Evolutionary conservation across 78 protist species (phyloP).

Genomic region (Dictyostelium citrinum): DNA sequence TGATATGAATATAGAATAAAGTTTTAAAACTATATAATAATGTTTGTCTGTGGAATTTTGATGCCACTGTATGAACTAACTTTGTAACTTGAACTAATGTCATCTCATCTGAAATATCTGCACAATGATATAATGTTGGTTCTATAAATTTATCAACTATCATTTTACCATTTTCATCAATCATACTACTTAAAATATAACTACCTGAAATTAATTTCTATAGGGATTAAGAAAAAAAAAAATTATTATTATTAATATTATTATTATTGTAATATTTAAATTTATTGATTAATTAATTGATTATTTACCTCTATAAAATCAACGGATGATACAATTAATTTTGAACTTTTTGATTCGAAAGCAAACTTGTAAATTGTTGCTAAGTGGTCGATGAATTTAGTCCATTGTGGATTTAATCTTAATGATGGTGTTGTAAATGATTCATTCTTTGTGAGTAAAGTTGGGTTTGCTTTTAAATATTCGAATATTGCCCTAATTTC

Average conservation of each 20-base stretch:
- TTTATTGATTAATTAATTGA: background rate
- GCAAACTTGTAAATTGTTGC: constrained; percentile 14
- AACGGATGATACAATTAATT: constrained; percentile 33
- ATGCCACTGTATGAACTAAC: constrained; percentile 27
- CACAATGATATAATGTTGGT: constrained; percentile 56
- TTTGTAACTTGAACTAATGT: constrained; percentile 39
- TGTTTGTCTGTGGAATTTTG: constrained; percentile 72
- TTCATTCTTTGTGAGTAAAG: background rate
- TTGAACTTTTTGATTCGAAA: constrained; percentile 26
- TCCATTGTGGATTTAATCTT: background rate
- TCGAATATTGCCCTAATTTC: constrained; percentile 37
- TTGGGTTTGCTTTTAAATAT: constrained; percentile 37
- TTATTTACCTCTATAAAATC: constrained; percentile 45
- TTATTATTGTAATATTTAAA: too few species aligned
- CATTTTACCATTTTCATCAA: constrained; percentile 6
- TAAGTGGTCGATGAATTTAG: constrained; percentile 7
- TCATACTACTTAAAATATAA: constrained; percentile 39
- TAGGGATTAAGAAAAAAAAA: too few species aligned
- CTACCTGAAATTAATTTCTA: constrained; percentile 69
- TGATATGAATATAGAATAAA: constrained; percentile 48
- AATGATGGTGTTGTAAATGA: background rate
- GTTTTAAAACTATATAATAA: constrained; percentile 46
- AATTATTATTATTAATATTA: too few species aligned
- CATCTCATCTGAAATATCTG: constrained; percentile 63
- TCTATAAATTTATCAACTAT: constrained; percentile 59